A percentile compares a stretch with the other conserved stretches of the same genome.
Conservation (phyloP, 2,329 filamentous ascomycete species). For the Fusarium gaditjirri region DNA sequence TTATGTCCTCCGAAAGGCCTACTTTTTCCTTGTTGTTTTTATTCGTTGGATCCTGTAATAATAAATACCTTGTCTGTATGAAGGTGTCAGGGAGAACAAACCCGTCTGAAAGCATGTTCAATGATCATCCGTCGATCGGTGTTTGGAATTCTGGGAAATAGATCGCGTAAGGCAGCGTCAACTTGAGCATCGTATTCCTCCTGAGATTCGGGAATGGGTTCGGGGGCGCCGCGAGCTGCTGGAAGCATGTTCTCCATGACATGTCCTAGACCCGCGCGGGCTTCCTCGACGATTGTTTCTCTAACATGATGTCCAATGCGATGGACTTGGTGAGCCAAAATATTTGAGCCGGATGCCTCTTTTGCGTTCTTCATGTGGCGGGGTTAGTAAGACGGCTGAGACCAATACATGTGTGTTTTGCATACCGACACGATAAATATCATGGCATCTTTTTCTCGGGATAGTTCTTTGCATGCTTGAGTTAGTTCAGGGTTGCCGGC, state of each 20-base stretch:
- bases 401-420: background rate
- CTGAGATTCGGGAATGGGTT: constrained; percentile 69
- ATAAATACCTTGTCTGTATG: constrained; percentile 22
- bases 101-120: constrained; percentile 71
- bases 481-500: constrained; percentile 71
- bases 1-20: constrained; percentile 65
- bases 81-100: constrained; percentile 48
- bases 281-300: constrained; percentile 68
- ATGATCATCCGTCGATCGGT: constrained; percentile 72
- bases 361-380: constrained; percentile 45
- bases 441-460: constrained; percentile 69
- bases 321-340: constrained; percentile 64
- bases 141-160: constrained; percentile 73
- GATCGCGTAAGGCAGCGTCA: constrained; percentile 69
- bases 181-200: constrained; percentile 70
- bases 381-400: constrained; percentile 13
- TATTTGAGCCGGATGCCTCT: constrained; percentile 47
- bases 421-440: constrained; percentile 74
- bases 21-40: constrained; percentile 67
- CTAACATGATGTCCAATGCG: constrained; percentile 71
- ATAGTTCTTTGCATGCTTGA: constrained; percentile 71
- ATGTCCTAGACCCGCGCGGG: constrained; percentile 49
- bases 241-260: constrained; percentile 35
- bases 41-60: constrained; percentile 58
- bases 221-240: constrained; percentile 53